Base-by-base conservation (phyloP, 176 grass and related monocot species). In the Neostapfia colusana region DNA sequence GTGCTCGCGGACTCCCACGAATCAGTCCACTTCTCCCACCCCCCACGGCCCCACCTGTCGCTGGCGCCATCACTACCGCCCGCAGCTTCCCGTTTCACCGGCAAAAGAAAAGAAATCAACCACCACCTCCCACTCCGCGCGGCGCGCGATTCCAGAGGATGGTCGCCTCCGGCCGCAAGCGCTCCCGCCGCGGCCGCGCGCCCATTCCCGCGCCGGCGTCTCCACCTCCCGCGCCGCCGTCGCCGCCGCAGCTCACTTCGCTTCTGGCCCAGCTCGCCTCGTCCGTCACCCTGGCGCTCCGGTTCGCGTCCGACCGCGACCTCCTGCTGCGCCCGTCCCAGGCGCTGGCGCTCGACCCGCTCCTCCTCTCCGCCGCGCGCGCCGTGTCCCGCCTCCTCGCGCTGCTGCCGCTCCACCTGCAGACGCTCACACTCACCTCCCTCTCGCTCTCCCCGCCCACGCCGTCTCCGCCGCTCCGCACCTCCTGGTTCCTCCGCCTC, bases 401-500 rank as follows among this genome's bases (percentile, higher is more conserved):
- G 16, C 87, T 85, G 44, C 78, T 90, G 69, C 84, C 85, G 25
- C 87, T 93, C 82, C 85, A 81, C 63, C 70, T 84, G 14, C 83
- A 89, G 69, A 89, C 86, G 31, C 73, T 89, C 38, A 83, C 86
- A 20, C 87, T 87, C 70, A 86, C 84, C 71, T 86, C 90, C 41
- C 73, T 84, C 73, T 87, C 87, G 25, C 90, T 93, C 39, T 83
- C 61, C 49, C 90, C 86, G 60, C 68, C 77, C 18, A 74, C 90
- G 7, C 56, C 81, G 3, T 84, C 90, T 23, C 72, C 62, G 51
- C 65, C 63, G 49, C 82, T 82, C 26, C 73, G 77, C 0, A 91
- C 94, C 71, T 87, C 73, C 43, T 93, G 91, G 91, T 93, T 93
- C 94, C 75, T 88, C 63, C 91, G 81, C 86, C 79, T 93, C 23